These are phyloP conservation scores for Eucalyptus tenuipes DNA, from an alignment of 345 rosid genomes.

Conservation along the genomic window DNA sequence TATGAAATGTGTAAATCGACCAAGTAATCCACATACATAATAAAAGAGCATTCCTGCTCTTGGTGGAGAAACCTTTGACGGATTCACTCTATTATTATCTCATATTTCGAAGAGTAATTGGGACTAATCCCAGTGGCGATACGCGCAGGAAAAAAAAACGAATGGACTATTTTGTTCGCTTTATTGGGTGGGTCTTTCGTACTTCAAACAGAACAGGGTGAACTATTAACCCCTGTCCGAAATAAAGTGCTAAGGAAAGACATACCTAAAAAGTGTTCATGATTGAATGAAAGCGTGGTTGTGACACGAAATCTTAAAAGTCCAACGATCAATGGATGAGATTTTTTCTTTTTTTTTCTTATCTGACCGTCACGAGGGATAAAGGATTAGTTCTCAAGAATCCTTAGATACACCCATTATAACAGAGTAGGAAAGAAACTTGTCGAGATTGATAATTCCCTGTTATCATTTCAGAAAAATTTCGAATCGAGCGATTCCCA, in stretches of 20 bases:
- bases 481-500: neutral
- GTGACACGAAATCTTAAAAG: neutral
- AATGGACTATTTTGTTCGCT: neutral
- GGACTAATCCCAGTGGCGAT: neutral
- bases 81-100: neutral
- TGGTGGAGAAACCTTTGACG: neutral
- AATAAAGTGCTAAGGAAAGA: neutral
- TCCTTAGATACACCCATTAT: no score
- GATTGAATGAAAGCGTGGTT: neutral
- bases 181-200: neutral
- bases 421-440: no score
- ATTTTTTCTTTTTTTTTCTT: no score
- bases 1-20: neutral
- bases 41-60: neutral
- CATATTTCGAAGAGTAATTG: neutral
- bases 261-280: neutral
- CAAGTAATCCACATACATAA: neutral
- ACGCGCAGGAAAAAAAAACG: neutral
- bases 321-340: neutral
- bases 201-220: neutral
- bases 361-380: no score
- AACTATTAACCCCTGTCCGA: neutral
- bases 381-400: no score
- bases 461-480: neutral
- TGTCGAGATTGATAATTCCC: neutral